phyloP scores from a whole-genome alignment of 495 filamentous ascomycete genomes.

The Penicillium cinerascens region DNA sequence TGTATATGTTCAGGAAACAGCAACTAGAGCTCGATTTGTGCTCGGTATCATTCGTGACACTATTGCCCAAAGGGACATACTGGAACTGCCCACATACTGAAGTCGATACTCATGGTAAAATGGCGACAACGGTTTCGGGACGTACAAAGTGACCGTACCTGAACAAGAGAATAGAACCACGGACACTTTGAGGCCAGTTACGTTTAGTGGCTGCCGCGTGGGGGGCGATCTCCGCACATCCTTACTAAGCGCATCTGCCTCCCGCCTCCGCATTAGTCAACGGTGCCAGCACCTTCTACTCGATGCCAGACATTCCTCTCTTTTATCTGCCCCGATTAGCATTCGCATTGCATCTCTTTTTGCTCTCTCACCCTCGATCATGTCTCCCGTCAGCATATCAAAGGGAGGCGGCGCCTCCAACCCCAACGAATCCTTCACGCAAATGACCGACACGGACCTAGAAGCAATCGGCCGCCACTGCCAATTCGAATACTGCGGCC shows the following conservation, averaged over 20 bases:
- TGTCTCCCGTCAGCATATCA: constrained; percentile 33
- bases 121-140: too few relatives aligned
- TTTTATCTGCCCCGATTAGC: background rate
- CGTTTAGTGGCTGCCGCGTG: background rate
- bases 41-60: too few relatives aligned
- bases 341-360: background rate
- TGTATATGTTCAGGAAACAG: too few relatives aligned
- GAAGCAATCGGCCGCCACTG: constrained; percentile 87
- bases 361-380: constrained; percentile 4
- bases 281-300: constrained; percentile 32
- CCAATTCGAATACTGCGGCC: constrained; percentile 84
- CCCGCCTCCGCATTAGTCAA: constrained; percentile 34
- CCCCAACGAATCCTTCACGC: constrained; percentile 41
- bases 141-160: background rate
- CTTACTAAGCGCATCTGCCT: background rate
- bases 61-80: too few relatives aligned
- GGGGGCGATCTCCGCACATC: background rate
- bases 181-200: background rate
- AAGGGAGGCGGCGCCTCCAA: constrained; percentile 13
- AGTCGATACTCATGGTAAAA: too few relatives aligned
- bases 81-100: too few relatives aligned
- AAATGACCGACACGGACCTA: constrained; percentile 64
- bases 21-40: too few relatives aligned
- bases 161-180: background rate
- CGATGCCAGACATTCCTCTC: background rate